Conservation (phyloP, 176 grass and related monocot species). For the Neostapfia colusana region DNA sequence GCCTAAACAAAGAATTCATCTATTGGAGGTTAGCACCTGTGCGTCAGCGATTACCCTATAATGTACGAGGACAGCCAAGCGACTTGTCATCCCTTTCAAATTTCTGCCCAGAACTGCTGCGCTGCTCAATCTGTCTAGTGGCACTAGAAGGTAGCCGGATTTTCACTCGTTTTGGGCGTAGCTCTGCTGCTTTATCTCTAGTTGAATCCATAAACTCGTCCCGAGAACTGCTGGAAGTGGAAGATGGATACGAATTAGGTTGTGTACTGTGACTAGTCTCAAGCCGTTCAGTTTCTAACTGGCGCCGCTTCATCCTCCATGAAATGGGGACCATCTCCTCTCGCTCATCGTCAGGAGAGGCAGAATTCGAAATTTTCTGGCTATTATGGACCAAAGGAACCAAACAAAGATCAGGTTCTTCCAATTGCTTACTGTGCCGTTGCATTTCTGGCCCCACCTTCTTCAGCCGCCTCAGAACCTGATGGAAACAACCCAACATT, state of each 20-base stretch:
- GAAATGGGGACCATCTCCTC: constrained; percentile 43
- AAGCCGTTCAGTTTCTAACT: constrained; percentile 29
- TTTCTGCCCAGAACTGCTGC: constrained; percentile 33
- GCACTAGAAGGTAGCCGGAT: constrained; percentile 36
- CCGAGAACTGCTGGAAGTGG: constrained; percentile 24
- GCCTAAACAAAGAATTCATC: constrained; percentile 44
- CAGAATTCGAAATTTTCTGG: constrained; percentile 27
- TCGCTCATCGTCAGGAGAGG: constrained; percentile 53
- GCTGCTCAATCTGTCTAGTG: constrained; percentile 33
- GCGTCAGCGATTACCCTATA: constrained; percentile 38
- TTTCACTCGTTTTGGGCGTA: constrained; percentile 49
- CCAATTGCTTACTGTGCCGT: constrained; percentile 3
- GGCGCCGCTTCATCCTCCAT: constrained; percentile 44
- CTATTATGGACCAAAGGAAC: neutral
- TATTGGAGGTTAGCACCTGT: constrained; percentile 45
- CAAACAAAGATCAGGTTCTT: constrained; percentile 37
- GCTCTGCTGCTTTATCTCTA: constrained; percentile 40
- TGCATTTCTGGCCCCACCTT: constrained; percentile 54
- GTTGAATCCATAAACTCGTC: constrained; percentile 9
- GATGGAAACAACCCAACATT: neutral
- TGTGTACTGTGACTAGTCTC: constrained; percentile 6
- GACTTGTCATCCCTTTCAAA: constrained; percentile 40
- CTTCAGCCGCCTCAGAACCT: constrained; percentile 92
- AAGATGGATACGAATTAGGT: constrained; percentile 23
- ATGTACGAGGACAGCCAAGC: constrained; percentile 33